Base-by-base conservation (phyloP, 192 early-diverging fungal genomes). In the Backusella psychrophila region DNA sequence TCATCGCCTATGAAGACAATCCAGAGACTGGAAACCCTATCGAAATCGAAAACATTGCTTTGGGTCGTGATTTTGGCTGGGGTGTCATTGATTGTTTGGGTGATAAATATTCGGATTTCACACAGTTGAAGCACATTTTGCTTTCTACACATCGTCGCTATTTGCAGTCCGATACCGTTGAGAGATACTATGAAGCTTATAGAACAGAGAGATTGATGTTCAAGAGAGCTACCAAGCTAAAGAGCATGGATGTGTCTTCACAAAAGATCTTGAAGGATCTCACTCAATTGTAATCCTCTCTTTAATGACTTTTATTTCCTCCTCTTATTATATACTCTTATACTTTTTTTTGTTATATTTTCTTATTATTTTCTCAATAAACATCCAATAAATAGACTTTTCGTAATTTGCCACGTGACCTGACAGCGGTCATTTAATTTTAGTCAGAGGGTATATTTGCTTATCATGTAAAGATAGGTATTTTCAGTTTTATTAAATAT, bases 41-140 rank as follows among this genome's bases (percentile, higher is more conserved):
- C 31, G 72, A 36, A 19, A 69, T 78, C 8, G 29, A 36, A 23
- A 73, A 78, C 7, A 85, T 87, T 15, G 90, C 96, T 70, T 87
- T 93, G 34, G 97, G 95, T 44, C 91, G 97, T 66, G 87, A 94
- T 74, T 96, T 94, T 73, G 90, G 94, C 36, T 97, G 94, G 93
- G 96, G 96, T 41, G 86, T 94, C 23, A 88, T 99, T 81, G 92
- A 97, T 83, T 95, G 97, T 76, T 89, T 95, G 73, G 91, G 97
- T 80, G 92, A 92, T 82, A 83, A 82, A 5, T 95, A 97, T 88
- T 95, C 96, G 84, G 97, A 98, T 76, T 95, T 99, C 86, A 56
- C 36, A 6, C 68, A 82, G 21, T 73, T 89, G 38, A 84, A 84
- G 21, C 82, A 81, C 11, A 81, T 84, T 23, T 46, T 89, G 69